phyloP scores from a whole-genome alignment of 257 asterid species.

The Solanum habrochaites region DNA sequence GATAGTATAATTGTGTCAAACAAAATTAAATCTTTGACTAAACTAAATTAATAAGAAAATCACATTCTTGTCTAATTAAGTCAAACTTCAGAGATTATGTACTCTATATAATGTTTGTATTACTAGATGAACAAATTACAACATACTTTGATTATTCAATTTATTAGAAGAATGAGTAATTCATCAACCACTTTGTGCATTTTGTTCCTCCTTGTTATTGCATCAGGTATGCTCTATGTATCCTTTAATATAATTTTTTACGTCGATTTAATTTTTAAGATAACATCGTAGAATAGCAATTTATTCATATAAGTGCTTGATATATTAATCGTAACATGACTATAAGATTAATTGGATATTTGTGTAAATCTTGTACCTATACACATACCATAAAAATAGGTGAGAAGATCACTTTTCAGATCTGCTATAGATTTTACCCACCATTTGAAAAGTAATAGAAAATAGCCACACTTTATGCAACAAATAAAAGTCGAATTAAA shows the following conservation, averaged over 20 bases:
- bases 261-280: too few relatives aligned
- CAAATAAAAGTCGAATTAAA: not conserved
- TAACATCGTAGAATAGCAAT: not conserved
- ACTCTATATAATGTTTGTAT: too few relatives aligned
- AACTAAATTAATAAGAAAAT: not conserved
- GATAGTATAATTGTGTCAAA: not conserved
- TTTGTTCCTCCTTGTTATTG: too few relatives aligned
- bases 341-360: not conserved
- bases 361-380: not conserved
- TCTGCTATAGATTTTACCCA: not conserved
- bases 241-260: rapidly evolving
- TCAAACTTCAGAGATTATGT: not conserved
- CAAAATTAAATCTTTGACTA: not conserved
- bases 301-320: rapidly evolving
- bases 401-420: not conserved
- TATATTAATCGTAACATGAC: not conserved
- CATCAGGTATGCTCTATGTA: too few relatives aligned
- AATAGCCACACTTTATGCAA: not conserved
- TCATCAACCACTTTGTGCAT: too few relatives aligned
- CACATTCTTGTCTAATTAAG: not conserved
- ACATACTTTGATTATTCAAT: too few relatives aligned
- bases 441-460: not conserved
- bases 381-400: not conserved
- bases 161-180: too few relatives aligned
- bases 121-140: not conserved